Evolutionary conservation across 768 basidiomycete genomes (phyloP), one percentile per base, ranked within the genome.

Genomic region (Leccinum disarticulatum): DNA sequence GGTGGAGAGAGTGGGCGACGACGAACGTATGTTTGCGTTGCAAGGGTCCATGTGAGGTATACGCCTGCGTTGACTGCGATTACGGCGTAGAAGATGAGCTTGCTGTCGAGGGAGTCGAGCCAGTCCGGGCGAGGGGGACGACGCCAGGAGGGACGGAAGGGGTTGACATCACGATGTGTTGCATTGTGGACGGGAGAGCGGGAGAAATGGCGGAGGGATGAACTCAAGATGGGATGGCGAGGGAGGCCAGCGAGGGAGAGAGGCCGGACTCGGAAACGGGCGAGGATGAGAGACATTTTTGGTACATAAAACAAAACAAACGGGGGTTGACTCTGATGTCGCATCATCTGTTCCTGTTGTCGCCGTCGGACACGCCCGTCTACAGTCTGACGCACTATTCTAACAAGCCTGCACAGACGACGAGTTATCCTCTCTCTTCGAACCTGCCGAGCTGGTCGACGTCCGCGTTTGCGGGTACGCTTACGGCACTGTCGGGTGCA

Each of bases 391-490:
- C 90, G 1, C 90, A 93, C 71, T 86, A 87, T 64, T 93, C 93
- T 35, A 85, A 85, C 56, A 93, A 88, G 73, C 88, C 91, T 15
- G 77, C 77, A 22, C 77, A 81, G 48, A 81, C 76, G 56, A 79
- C 79, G 10, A 70, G 84, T 27, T 88, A 87, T 7, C 87, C 91
- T 3, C 77, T 94, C 52, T 86, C 91, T 3, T 86, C 90, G 7
- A 94, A 93, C 71, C 75, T 94, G 61, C 92, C 92, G 25, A 88
- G 87, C 62, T 94, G 92, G 93, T 93, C 91, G 6, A 93, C 92
- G 2, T 92, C 91, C 60, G 92, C 92, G 4, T 94, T 94, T 70
- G 91, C 93, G 11, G 93, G 92, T 6, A 94, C 92, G 30, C 78
- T 94, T 61, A 93, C 91, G 35, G 92, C 92, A 22, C 73, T 94